These are phyloP conservation scores for Penicillium occitanis DNA, from an alignment of 2,329 filamentous ascomycete species.

Conservation along the genomic window DNA sequence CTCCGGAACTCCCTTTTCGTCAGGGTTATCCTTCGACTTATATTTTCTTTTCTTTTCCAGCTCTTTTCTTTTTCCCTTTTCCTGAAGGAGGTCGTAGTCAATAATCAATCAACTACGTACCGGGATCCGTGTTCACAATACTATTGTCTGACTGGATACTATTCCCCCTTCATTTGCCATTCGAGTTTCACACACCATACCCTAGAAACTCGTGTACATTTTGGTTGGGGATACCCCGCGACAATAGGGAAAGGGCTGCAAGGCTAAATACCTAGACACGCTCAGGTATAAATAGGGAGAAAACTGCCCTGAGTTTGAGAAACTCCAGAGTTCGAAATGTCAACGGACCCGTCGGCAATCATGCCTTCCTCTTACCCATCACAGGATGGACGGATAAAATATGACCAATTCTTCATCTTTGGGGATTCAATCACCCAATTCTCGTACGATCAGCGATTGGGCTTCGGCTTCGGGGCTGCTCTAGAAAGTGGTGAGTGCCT, in stretches of 20 bases:
- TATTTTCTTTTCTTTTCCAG: background rate
- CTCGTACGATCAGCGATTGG: conserved; percentile 59
- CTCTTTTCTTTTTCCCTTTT: conserved; percentile 8
- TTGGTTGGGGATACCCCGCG: background rate
- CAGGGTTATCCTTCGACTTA: background rate
- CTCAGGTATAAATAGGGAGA: conserved; percentile 4
- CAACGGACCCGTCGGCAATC: conserved; percentile 11
- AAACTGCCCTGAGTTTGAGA: background rate
- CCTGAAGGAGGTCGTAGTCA: background rate
- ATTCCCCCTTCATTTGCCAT: background rate
- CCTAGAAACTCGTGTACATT: background rate
- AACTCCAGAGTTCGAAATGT: conserved; percentile 2
- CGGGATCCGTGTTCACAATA: background rate
- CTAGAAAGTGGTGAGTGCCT: conserved; percentile 63
- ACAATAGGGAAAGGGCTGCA: background rate
- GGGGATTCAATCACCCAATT: conserved; percentile 86
- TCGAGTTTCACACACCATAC: conserved; percentile 6
- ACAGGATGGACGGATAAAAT: conserved; percentile 31
- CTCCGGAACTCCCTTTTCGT: conserved; percentile 3
- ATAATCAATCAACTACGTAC: background rate
- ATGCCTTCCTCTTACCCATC: conserved; percentile 13
- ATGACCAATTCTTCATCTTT: conserved; percentile 77
- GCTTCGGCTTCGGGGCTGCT: conserved; percentile 72
- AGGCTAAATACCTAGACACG: no score
- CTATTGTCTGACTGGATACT: conserved; percentile 1